Evolutionary conservation across 2,329 filamentous ascomycete species (phyloP).

Genomic region (Phialophora chinensis): DNA sequence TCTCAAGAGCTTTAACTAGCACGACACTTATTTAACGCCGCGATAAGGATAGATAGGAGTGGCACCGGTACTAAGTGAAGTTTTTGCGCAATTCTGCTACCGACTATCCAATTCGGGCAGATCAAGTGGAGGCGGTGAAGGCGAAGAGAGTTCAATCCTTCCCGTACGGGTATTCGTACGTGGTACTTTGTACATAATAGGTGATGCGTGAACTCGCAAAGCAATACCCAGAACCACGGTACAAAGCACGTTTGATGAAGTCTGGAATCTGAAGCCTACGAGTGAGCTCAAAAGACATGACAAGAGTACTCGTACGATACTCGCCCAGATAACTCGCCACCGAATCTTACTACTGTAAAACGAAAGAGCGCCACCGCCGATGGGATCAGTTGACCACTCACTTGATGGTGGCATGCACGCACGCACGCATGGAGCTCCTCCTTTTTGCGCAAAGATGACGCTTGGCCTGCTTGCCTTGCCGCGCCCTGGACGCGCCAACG

Average conservation of each 20-base stretch:
- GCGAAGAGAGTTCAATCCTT: too few relatives aligned
- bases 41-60: background rate
- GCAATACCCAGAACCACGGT: too few relatives aligned
- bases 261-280: too few relatives aligned
- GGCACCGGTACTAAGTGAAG: background rate
- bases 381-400: too few relatives aligned
- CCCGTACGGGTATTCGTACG: too few relatives aligned
- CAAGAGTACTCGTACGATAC: background rate
- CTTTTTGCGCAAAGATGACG: background rate
- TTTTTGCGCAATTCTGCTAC: background rate
- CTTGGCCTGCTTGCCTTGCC: background rate
- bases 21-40: background rate
- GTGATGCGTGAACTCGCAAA: too few relatives aligned
- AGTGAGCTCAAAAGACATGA: too few relatives aligned
- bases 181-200: too few relatives aligned
- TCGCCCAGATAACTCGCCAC: background rate
- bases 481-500: conserved; percentile 3
- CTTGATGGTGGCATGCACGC: too few relatives aligned
- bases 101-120: background rate
- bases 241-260: too few relatives aligned
- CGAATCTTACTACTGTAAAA: too few relatives aligned
- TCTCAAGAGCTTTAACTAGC: background rate
- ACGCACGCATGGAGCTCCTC: background rate
- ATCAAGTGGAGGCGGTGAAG: background rate
- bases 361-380: too few relatives aligned